Conservation (phyloP, 768 basidiomycete species). For the Collybia sordida region DNA sequence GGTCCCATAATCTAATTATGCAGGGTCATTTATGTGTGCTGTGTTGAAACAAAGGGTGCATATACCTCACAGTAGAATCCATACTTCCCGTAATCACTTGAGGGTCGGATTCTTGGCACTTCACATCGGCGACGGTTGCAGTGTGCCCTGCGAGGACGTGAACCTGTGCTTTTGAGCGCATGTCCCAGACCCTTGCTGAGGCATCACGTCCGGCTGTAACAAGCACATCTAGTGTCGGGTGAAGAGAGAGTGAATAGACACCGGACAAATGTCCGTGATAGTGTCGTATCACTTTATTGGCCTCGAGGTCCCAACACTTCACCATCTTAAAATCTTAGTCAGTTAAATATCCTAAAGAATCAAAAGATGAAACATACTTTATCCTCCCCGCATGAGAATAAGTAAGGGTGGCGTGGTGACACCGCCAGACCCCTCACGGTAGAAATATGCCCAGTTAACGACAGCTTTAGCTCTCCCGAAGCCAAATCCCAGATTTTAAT, state of each 20-base stretch:
- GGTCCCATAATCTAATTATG: slow-evolving; percentile 80
- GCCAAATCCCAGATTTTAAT: slow-evolving; percentile 99
- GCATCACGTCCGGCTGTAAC: slow-evolving; percentile 97
- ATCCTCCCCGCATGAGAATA: slow-evolving; percentile 97
- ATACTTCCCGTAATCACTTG: slow-evolving; percentile 98
- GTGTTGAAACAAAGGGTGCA: not conserved
- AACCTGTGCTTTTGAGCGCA: slow-evolving; percentile 96
- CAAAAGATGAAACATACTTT: slow-evolving; percentile 56
- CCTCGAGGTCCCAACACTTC: slow-evolving; percentile 98
- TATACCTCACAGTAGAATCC: slow-evolving; percentile 93
- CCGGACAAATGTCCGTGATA: slow-evolving; percentile 99
- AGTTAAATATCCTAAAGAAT: not conserved
- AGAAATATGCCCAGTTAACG: slow-evolving; percentile 95
- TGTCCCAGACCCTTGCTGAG: slow-evolving; percentile 98
- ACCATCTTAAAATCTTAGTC: slow-evolving; percentile 75
- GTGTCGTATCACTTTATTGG: slow-evolving; percentile 98
- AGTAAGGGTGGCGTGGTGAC: slow-evolving; percentile 89
- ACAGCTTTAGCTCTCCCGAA: slow-evolving; percentile 95
- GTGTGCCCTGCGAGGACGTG: slow-evolving; percentile 94
- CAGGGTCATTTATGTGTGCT: not conserved
- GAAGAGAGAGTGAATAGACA: slow-evolving; percentile 90
- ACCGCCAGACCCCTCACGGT: slow-evolving; percentile 95
- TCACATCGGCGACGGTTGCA: slow-evolving; percentile 92
- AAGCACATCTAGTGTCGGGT: slow-evolving; percentile 94
- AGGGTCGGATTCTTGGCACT: slow-evolving; percentile 96